phyloP scores from a whole-genome alignment of 2,329 filamentous ascomycete genomes.

The Colletotrichum sp. region DNA sequence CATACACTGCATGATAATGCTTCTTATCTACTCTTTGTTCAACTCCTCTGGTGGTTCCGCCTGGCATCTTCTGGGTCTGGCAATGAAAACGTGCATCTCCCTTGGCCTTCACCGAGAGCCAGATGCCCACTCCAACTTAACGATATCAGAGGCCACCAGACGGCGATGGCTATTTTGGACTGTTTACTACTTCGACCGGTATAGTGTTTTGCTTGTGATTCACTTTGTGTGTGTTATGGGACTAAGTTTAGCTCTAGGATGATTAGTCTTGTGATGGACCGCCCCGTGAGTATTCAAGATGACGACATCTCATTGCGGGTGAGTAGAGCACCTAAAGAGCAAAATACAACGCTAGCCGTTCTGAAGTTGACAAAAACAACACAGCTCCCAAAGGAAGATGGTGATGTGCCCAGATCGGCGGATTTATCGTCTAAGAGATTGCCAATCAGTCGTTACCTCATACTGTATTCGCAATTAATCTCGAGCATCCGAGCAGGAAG shows the following conservation, averaged over 20 bases:
- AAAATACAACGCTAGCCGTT: not conserved
- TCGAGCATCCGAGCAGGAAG: not conserved
- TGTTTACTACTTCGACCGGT: constrained; percentile 13
- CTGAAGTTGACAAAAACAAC: not conserved
- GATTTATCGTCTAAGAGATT: not conserved
- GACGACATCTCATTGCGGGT: constrained; percentile 14
- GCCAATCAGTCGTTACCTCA: not conserved
- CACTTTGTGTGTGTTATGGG: not conserved
- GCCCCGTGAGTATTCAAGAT: constrained; percentile 11
- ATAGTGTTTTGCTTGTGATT: not conserved
- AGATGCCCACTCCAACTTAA: not conserved
- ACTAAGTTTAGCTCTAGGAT: not conserved
- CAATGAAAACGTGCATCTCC: constrained; percentile 1
- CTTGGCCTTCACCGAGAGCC: not conserved
- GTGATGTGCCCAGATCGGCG: not conserved
- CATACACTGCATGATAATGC: constrained; percentile 7
- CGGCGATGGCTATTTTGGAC: constrained; percentile 15
- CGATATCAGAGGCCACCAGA: not conserved
- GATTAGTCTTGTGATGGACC: constrained; percentile 11
- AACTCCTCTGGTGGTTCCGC: constrained; percentile 10
- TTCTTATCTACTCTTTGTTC: constrained; percentile 2
- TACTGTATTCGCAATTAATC: constrained; percentile 1
- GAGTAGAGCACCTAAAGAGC: not conserved
- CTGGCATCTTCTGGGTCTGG: not conserved
- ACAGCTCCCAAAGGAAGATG: not conserved